Evolutionary conservation across 1,284 basidiomycete genomes (phyloP).

Genomic region (Schizopora paradoxa): DNA sequence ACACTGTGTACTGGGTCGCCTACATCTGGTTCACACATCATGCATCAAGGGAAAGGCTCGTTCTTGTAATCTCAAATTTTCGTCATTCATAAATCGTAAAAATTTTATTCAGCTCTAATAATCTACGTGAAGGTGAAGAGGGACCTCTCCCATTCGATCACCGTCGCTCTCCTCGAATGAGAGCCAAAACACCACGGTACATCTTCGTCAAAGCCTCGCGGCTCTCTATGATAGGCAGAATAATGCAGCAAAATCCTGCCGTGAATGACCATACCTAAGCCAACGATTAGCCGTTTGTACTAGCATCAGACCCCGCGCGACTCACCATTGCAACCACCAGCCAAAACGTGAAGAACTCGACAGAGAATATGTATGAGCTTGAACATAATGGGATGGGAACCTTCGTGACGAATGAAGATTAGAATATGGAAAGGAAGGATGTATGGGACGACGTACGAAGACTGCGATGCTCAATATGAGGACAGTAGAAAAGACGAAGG

Average conservation of each 20-base stretch:
- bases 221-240: slow-evolving; percentile 42
- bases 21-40: too few relatives aligned
- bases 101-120: too few relatives aligned
- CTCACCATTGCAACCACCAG: slow-evolving; percentile 42
- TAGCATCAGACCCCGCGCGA: slow-evolving; percentile 8
- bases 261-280: slow-evolving; percentile 40
- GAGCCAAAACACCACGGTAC: neutral
- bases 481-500: slow-evolving; percentile 37
- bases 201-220: slow-evolving; percentile 7
- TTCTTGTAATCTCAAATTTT: too few relatives aligned
- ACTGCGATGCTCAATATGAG: slow-evolving; percentile 35
- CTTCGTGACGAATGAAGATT: slow-evolving; percentile 18
- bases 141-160: too few relatives aligned
- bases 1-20: too few relatives aligned
- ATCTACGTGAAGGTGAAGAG: too few relatives aligned
- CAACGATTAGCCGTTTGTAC: slow-evolving; percentile 1
- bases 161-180: neutral
- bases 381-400: slow-evolving; percentile 51
- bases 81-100: too few relatives aligned
- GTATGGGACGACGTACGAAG: neutral
- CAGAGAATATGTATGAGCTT: slow-evolving; percentile 45
- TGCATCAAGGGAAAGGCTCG: too few relatives aligned
- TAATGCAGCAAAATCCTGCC: slow-evolving; percentile 42
- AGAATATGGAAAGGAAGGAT: neutral
- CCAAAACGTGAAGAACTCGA: slow-evolving; percentile 47